phyloP scores from a whole-genome alignment of 352 stramenopile genomes.

The Pythium phragmiticola region DNA sequence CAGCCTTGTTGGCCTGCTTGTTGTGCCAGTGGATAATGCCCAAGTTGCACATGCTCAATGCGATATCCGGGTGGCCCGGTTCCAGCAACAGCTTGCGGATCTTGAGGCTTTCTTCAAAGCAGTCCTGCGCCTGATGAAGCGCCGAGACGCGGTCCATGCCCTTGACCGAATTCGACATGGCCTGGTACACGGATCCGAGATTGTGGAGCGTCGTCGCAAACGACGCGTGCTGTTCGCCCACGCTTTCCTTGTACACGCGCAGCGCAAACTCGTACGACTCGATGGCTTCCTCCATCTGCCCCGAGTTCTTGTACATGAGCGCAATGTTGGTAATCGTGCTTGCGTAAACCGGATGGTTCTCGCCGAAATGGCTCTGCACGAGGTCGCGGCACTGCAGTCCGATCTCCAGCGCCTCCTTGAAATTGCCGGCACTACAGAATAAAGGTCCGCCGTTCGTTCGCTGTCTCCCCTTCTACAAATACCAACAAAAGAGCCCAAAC shows the following conservation, averaged over 20 bases:
- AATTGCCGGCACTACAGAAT: constrained; percentile 54
- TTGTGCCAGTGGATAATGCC: constrained; percentile 82
- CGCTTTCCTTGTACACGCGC: constrained; percentile 76
- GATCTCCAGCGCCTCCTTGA: constrained; percentile 59
- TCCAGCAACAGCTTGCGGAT: constrained; percentile 70
- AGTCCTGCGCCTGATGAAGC: constrained; percentile 69
- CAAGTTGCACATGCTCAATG: constrained; percentile 79
- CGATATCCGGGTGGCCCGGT: constrained; percentile 72
- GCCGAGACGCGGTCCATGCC: constrained; percentile 71
- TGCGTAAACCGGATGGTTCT: constrained; percentile 76
- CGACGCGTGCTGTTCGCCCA: constrained; percentile 79
- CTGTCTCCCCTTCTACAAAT: too few relatives aligned
- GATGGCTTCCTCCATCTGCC: constrained; percentile 69
- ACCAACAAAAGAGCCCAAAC: background rate
- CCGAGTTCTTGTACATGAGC: constrained; percentile 87
- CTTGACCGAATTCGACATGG: constrained; percentile 47
- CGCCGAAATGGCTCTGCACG: constrained; percentile 73
- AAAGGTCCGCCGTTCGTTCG: background rate
- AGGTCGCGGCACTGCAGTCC: constrained; percentile 68
- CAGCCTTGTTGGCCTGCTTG: constrained; percentile 71
- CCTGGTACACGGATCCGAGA: constrained; percentile 70
- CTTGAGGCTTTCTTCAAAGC: constrained; percentile 78
- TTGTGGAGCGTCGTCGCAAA: constrained; percentile 86
- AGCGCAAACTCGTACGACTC: constrained; percentile 81
- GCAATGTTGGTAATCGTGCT: constrained; percentile 87